Evolutionary conservation across 805 yeast genomes (phyloP), one percentile per base, ranked within the genome.

Genomic region (Torulaspora maleeae): DNA sequence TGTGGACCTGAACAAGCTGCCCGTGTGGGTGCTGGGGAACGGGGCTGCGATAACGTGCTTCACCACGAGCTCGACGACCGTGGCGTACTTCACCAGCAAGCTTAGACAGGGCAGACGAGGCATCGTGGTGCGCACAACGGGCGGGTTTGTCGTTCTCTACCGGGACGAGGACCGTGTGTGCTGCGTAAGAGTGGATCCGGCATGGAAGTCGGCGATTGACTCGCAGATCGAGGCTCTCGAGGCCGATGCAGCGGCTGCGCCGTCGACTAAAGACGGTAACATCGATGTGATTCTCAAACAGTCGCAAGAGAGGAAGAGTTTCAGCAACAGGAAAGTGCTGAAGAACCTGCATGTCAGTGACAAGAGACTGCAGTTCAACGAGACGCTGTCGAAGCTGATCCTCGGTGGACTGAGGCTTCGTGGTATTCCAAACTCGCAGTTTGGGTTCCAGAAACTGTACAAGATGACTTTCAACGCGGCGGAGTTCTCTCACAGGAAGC

Each of bases 321-420:
- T 35, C 7, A 50, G 49, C 7, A 50, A 43, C 11, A 49, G 42
- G 11, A 51, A 52, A 30, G 44, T 59, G 7, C 41, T 48, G 19
- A 48, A 50, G 20, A 54, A 47, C 36, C 46, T 60, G 10, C 56
- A 53, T 32, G 38, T 52, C n/a, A 58, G 54, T 29, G 66, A 63
- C 20, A 48, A 47, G 22, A 56, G 46, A 43, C 37, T 55, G 16
- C 60, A 56, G 20, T 61, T 64, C 43, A 54, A 60, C 40, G 60
- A 64, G 13, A 60, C 59, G 6, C 39, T 70, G 20, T 68, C 72
- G 4, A 58, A 58, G 36, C 53, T 68, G 45, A 61, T 71, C 12
- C 51, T 62, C 11, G 59, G 68, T 38, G 74, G 72, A 33, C 54
- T 71, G 35, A 57, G 71, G 30, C 45, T 69, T 24, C 48, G 72